phyloP scores from a whole-genome alignment of 768 basidiomycete species.

The Lepiota brunneoincarnata region DNA sequence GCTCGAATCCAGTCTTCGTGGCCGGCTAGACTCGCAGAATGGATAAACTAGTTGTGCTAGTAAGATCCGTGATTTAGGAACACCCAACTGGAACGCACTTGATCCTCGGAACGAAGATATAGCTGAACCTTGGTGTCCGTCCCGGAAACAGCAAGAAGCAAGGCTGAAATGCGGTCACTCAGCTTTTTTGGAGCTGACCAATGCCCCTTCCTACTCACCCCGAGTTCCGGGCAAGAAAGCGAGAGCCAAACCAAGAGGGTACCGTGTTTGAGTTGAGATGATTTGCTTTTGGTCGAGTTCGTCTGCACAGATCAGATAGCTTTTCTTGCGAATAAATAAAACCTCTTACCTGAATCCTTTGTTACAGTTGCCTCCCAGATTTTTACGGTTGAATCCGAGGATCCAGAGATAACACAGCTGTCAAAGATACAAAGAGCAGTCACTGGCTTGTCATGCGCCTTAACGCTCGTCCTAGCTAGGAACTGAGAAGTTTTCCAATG shows the following conservation, averaged over 20 bases:
- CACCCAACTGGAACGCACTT: conserved; percentile 19
- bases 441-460: conserved; percentile 70
- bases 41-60: conserved; percentile 46
- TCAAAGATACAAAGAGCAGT: conserved; percentile 59
- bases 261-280: conserved; percentile 63
- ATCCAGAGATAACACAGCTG: conserved; percentile 64
- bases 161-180: conserved; percentile 32
- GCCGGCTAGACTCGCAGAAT: conserved; percentile 61
- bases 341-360: conserved; percentile 26
- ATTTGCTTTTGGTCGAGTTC: conserved; percentile 48
- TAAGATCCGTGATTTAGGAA: background rate
- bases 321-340: background rate
- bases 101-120: conserved; percentile 67
- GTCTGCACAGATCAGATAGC: conserved; percentile 24
- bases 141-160: conserved; percentile 77
- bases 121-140: conserved; percentile 81
- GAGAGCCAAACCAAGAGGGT: conserved; percentile 71
- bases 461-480: conserved; percentile 36
- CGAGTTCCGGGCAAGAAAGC: conserved; percentile 62
- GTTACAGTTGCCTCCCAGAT: conserved; percentile 54
- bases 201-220: conserved; percentile 40
- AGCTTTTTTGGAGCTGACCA: background rate
- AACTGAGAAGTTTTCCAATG: conserved; percentile 47
- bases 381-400: conserved; percentile 79
- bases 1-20: conserved; percentile 96